These are phyloP conservation scores for Amaranthus palmeri DNA, from an alignment of 148 eudicot species.

Conservation along the genomic window DNA sequence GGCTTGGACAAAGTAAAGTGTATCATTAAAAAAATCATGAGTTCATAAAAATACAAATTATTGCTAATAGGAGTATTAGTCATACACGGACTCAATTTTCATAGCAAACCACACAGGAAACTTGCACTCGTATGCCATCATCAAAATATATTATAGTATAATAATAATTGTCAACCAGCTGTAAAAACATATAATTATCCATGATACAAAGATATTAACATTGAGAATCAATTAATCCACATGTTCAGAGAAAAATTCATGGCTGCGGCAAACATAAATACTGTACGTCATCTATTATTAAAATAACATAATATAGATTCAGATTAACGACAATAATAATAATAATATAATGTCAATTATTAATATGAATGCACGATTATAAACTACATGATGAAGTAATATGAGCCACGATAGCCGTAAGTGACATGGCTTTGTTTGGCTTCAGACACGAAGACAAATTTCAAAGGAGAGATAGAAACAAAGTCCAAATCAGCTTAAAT, in stretches of 20 bases:
- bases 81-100: slow-evolving; percentile 6
- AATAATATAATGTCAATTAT: background rate
- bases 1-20: background rate
- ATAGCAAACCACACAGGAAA: background rate
- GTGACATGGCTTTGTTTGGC: slow-evolving; percentile 10
- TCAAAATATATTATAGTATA: background rate
- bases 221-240: slow-evolving; percentile 8
- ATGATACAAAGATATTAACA: background rate
- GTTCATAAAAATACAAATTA: background rate
- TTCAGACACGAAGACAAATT: slow-evolving; percentile 16
- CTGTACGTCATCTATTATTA: slow-evolving; percentile 17
- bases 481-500: slow-evolving; percentile 3
- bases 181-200: slow-evolving; percentile 1
- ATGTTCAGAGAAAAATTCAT: slow-evolving; percentile 14
- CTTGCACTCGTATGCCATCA: background rate
- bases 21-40: background rate
- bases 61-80: background rate
- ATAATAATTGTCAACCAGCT: slow-evolving; percentile 11
- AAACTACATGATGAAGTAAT: background rate
- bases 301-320: background rate
- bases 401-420: background rate
- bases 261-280: slow-evolving; percentile 10
- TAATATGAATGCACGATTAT: background rate
- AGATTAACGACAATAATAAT: background rate
- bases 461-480: slow-evolving; percentile 1